These are phyloP conservation scores for Xylariaceae sp. DNA, from an alignment of 2,329 filamentous ascomycete species.

Conservation along the genomic window DNA sequence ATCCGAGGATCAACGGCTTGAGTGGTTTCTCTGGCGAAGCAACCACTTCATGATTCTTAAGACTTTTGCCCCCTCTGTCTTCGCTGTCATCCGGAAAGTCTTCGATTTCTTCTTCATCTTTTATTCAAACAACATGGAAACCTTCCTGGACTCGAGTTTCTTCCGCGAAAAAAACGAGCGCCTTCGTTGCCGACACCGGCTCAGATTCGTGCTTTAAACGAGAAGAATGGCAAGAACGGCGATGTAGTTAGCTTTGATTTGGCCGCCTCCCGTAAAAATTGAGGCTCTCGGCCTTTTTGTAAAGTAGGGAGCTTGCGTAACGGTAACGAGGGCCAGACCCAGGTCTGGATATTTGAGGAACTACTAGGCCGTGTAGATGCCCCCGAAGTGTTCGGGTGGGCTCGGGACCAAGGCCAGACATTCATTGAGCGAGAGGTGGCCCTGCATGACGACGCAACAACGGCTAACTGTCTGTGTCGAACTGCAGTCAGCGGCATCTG, in stretches of 20 bases:
- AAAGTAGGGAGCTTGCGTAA: conserved; percentile 9
- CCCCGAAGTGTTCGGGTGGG: conserved; percentile 12
- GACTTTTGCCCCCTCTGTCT: too few relatives aligned
- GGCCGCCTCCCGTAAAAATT: conserved; percentile 11
- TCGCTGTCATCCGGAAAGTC: too few relatives aligned
- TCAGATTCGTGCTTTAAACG: conserved; percentile 8
- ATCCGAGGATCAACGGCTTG: too few relatives aligned
- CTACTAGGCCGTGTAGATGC: conserved; percentile 5
- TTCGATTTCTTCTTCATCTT: conserved; percentile 4
- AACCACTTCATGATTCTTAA: too few relatives aligned
- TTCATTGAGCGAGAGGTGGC: conserved; percentile 9
- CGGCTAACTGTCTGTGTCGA: conserved; percentile 4
- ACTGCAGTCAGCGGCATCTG: conserved; percentile 6
- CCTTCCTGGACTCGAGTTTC: conserved; percentile 7
- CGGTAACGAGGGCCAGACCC: conserved; percentile 6
- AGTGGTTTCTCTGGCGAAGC: too few relatives aligned
- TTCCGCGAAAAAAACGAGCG: conserved; percentile 12
- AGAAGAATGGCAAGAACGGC: conserved; percentile 3
- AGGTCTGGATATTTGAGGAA: conserved; percentile 8
- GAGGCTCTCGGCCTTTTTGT: conserved; percentile 9
- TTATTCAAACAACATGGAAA: conserved; percentile 10
- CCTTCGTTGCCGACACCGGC: conserved; percentile 10
- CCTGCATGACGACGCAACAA: conserved; percentile 5
- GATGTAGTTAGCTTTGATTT: conserved; percentile 4
- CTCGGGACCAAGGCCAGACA: conserved; percentile 7